Base-by-base conservation (phyloP, 2,329 filamentous ascomycete species). In the Uncinocarpus reesii region DNA sequence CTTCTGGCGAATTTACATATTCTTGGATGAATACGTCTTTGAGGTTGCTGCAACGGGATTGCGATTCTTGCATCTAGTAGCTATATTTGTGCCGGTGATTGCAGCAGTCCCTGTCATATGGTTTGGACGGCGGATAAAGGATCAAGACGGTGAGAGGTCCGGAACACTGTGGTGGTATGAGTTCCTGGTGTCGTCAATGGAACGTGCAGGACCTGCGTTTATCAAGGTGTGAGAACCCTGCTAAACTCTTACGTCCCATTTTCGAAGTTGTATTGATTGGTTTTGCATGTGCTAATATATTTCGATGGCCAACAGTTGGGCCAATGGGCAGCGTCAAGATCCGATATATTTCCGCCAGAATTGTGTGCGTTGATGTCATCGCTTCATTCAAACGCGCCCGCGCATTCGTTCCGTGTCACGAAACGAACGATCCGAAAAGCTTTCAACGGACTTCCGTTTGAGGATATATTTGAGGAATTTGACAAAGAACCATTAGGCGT, bases 401-500 rank as follows among this genome's bases (percentile, higher is more conserved):
- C 92, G 1, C 92, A 98, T 66, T 88, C 89, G 0, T 72, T 98
- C 45, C 74, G 78, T 42, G 75, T 79, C 20, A 95, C 92, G 0
- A 88, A 86, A 63, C 73, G 73, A 55, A 96, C 81, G 2, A 82
- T 98, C 21, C 76, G 80, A 56, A 78, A 79, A 29, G 89, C 92
- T 0, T 98, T 98, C 61, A 79, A 81, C 50, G 86, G 84, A 1
- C 76, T 84, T 48, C 59, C 67, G 0, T 95, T 98, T 55, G 81
- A 90, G 10, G 86, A 94, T 4, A 95, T 98, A 51, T 98, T 98
- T 58, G 86, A 94, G 24, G 92, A 96, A 63, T 98, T 98, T 56
- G 76, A 95, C 23, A 86, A 93, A 66, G 80, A 74, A 56, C 92
- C 92, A 0, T 71, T 98, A 0, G 92, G 92, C 1, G 90, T 96